Evolutionary conservation across 306 rosid genomes (phyloP).

Genomic region (Fragaria nilgerrensis): DNA sequence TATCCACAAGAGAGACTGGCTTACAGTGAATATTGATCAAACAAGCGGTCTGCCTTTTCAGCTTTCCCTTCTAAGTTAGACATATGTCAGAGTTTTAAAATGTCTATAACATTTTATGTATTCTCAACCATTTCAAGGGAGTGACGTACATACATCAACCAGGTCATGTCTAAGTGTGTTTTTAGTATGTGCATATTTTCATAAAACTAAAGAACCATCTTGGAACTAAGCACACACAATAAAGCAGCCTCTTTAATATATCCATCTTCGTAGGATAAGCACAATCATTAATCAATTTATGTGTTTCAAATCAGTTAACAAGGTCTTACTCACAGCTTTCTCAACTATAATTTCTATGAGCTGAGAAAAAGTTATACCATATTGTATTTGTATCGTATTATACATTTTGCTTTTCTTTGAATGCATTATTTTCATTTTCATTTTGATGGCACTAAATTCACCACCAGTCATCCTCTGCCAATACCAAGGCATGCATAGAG

Average conservation of each 20-base stretch:
- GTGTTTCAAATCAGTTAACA: not conserved
- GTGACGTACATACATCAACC: not conserved
- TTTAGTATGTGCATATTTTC: not conserved
- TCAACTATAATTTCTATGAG: not conserved
- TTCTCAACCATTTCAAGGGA: not conserved
- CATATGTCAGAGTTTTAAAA: not conserved
- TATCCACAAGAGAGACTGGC: not conserved
- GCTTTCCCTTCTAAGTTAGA: not conserved
- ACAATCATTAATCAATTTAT: not conserved
- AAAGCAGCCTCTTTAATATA: not conserved
- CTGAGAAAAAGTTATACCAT: not conserved
- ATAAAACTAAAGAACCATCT: not conserved
- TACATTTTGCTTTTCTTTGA: not conserved
- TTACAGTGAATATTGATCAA: not conserved
- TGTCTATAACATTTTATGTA: not conserved
- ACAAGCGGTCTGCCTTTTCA: not conserved
- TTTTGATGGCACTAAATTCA: not conserved
- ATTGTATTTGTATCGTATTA: not conserved
- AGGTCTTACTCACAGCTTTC: not conserved
- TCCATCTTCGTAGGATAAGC: not conserved
- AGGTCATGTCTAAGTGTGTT: not conserved
- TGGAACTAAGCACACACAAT: not conserved
- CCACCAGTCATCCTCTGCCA: not conserved
- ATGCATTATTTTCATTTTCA: not conserved
- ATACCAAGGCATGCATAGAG: constrained; percentile 1